phyloP scores from a whole-genome alignment of 352 stramenopile species.

The Globisporangium takayamanum region DNA sequence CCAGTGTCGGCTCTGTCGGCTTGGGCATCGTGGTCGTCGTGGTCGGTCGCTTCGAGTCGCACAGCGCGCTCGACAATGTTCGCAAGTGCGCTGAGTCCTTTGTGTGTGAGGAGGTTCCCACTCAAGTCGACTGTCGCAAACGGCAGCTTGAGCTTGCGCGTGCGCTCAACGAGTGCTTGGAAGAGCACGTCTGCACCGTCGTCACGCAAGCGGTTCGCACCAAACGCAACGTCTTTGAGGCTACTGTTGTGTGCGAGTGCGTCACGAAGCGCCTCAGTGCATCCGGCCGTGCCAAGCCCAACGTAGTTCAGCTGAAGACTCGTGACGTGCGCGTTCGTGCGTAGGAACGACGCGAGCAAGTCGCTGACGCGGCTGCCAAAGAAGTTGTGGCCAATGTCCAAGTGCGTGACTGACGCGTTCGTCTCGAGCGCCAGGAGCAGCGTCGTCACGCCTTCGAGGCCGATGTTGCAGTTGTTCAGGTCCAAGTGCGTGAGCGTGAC shows the following conservation, averaged over 20 bases:
- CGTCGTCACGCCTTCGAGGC: constrained; percentile 50
- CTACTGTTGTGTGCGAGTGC: constrained; percentile 45
- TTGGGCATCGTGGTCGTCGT: neutral
- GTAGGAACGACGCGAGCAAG: constrained; percentile 56
- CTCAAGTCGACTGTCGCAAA: constrained; percentile 56
- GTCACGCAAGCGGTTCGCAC: constrained; percentile 65
- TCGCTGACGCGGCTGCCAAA: constrained; percentile 58
- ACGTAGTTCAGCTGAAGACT: constrained; percentile 58
- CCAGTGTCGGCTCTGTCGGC: no score
- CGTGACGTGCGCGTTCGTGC: constrained; percentile 42
- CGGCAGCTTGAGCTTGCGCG: constrained; percentile 20
- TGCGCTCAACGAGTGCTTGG: constrained; percentile 40
- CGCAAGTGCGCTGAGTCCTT: constrained; percentile 33
- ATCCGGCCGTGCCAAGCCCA: constrained; percentile 43
- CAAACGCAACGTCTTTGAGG: constrained; percentile 48
- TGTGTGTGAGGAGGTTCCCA: constrained; percentile 65
- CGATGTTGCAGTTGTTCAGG: constrained; percentile 58
- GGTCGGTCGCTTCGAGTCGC: neutral
- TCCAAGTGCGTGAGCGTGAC: constrained; percentile 50
- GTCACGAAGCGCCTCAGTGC: constrained; percentile 34
- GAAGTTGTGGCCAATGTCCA: constrained; percentile 76
- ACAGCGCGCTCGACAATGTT: constrained; percentile 21
- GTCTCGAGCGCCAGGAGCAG: constrained; percentile 46
- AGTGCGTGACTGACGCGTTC: constrained; percentile 44
- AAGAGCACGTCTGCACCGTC: constrained; percentile 41